These are phyloP conservation scores for Botrytis pseudocinerea DNA, from an alignment of 2,329 filamentous ascomycete species.

Conservation along the genomic window DNA sequence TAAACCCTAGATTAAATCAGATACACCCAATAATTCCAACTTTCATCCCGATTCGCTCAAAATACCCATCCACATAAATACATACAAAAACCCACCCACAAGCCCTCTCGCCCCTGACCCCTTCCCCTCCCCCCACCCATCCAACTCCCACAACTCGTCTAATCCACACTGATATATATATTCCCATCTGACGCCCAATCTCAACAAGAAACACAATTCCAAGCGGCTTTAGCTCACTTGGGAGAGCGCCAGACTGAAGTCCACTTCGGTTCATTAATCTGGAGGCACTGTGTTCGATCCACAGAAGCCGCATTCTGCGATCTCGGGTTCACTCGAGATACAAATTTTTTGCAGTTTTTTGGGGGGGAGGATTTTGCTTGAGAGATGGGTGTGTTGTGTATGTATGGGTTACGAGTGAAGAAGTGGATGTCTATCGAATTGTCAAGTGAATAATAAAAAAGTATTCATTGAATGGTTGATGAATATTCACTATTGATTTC, in stretches of 20 bases:
- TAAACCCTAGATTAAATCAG: neutral
- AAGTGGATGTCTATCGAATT: neutral
- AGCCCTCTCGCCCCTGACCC: neutral
- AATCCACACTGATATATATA: no score
- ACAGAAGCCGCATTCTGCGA: slow-evolving; percentile 17
- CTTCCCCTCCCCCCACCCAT: no score
- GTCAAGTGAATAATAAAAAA: neutral
- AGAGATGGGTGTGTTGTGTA: no score
- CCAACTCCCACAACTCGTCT: no score
- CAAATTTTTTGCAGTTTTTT: neutral
- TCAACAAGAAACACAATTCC: neutral
- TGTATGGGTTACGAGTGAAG: no score
- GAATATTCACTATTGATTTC: neutral
- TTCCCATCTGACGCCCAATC: no score
- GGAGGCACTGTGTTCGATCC: slow-evolving; percentile 16
- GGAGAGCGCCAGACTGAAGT: slow-evolving; percentile 16
- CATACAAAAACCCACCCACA: neutral
- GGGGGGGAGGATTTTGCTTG: no score
- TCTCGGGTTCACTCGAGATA: neutral
- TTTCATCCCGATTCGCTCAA: neutral
- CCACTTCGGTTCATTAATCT: neutral
- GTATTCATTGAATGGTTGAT: neutral
- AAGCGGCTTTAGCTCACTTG: slow-evolving; percentile 17
- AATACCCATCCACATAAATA: no score
- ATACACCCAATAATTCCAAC: neutral